Percentiles rank a stretch among this genome's conserved stretches.
phyloP scores from a whole-genome alignment of 495 filamentous ascomycete genomes.

The Neurospora africana region DNA sequence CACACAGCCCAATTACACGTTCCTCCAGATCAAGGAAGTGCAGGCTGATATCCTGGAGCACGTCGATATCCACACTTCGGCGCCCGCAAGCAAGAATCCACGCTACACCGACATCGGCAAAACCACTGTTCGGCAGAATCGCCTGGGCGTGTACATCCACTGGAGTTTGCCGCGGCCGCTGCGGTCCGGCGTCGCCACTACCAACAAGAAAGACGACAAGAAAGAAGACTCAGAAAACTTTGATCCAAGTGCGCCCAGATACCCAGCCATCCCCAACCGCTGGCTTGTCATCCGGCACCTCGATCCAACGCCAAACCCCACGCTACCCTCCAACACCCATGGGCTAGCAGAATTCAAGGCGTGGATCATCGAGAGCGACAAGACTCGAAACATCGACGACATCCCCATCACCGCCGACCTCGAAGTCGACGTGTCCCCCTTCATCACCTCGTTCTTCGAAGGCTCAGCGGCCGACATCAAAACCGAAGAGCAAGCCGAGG shows the following conservation, averaged over 20 bases:
- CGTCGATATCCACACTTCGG: slow-evolving; percentile 33
- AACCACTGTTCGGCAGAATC: slow-evolving; percentile 9
- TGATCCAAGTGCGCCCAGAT: slow-evolving; percentile 18
- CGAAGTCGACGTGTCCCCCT: slow-evolving; percentile 40
- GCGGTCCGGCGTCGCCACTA: slow-evolving; percentile 17
- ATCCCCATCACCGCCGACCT: slow-evolving; percentile 27
- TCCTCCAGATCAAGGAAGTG: slow-evolving; percentile 31
- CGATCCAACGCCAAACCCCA: not conserved
- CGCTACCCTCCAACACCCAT: slow-evolving; percentile 7
- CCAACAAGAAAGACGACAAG: not conserved
- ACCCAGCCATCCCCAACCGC: slow-evolving; percentile 24
- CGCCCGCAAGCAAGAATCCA: slow-evolving; percentile 26
- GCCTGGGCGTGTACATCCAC: slow-evolving; percentile 41
- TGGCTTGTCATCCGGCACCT: slow-evolving; percentile 36
- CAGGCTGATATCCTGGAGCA: slow-evolving; percentile 34
- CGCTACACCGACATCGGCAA: slow-evolving; percentile 34
- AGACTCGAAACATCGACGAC: slow-evolving; percentile 22
- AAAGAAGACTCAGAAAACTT: not conserved
- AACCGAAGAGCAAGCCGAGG: slow-evolving; percentile 34
- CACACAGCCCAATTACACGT: slow-evolving; percentile 45
- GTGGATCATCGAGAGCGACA: slow-evolving; percentile 44
- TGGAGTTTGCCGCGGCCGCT: slow-evolving; percentile 40
- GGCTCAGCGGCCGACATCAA: slow-evolving; percentile 11
- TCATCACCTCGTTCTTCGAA: slow-evolving; percentile 11
- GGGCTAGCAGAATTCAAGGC: slow-evolving; percentile 13